Evolutionary conservation across 805 yeast genomes (phyloP).

Genomic region (Wickerhamomyces xylosicus): DNA sequence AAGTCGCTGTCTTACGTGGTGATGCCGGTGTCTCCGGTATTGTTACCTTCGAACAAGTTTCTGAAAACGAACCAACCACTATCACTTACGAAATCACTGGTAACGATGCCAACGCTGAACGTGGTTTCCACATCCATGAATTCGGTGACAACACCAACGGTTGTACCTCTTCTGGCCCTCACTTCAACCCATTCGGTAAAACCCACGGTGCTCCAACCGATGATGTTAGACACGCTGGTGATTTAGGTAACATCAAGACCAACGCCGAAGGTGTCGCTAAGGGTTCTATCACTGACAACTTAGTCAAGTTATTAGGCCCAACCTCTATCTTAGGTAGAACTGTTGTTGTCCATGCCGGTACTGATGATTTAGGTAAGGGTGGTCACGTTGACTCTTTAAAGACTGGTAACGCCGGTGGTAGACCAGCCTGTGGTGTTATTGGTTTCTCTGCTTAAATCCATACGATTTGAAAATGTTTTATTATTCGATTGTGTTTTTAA

Average conservation of each 20-base stretch:
- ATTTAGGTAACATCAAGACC: conserved; percentile 88
- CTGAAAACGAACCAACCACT: conserved; percentile 76
- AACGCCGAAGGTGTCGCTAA: conserved; percentile 85
- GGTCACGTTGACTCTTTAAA: conserved; percentile 83
- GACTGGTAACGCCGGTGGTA: conserved; percentile 96
- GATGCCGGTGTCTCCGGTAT: conserved; percentile 83
- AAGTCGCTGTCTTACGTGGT: conserved; percentile 94
- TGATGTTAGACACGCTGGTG: conserved; percentile 82
- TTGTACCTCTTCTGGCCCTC: conserved; percentile 97
- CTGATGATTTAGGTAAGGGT: conserved; percentile 92
- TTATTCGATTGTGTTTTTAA: neutral
- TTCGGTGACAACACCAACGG: conserved; percentile 99
- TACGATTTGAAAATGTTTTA: neutral
- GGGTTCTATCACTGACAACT: conserved; percentile 72
- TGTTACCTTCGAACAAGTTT: conserved; percentile 76
- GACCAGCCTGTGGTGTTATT: conserved; percentile 98
- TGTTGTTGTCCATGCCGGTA: conserved; percentile 87
- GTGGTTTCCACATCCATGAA: conserved; percentile 97
- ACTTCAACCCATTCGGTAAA: conserved; percentile 85
- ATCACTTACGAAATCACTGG: conserved; percentile 85
- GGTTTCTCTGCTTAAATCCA: conserved; percentile 31
- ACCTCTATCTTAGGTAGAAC: conserved; percentile 90
- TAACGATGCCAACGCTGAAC: conserved; percentile 74
- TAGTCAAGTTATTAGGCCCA: conserved; percentile 77
- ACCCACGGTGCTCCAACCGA: conserved; percentile 91